Conservation (phyloP, 129 eudicot species). For the Daucus carota region DNA sequence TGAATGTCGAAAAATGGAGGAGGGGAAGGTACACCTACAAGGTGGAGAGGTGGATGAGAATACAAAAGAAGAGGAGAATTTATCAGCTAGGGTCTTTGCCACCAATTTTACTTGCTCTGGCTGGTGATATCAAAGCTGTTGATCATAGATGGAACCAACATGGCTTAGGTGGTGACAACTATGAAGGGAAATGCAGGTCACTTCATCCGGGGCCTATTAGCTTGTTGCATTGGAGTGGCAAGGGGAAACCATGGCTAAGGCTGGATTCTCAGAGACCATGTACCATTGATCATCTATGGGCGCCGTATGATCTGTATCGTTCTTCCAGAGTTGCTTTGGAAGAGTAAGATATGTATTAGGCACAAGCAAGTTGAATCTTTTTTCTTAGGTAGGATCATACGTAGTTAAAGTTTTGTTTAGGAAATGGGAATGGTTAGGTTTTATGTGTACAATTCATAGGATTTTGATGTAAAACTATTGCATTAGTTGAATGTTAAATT, state of each 20-base stretch:
- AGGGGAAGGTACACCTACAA: not conserved
- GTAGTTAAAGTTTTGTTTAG: not conserved
- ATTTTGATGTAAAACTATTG: not conserved
- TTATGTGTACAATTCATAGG: not conserved
- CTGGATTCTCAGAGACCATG: not conserved
- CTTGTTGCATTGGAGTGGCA: conserved; percentile 11
- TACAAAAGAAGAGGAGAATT: not conserved
- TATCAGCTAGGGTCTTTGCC: not conserved
- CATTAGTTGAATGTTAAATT: not conserved
- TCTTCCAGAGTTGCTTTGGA: conserved; percentile 17
- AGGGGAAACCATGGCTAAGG: not conserved
- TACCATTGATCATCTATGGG: conserved; percentile 6
- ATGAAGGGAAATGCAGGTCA: not conserved
- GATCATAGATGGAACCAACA: conserved; percentile 12
- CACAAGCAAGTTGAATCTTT: not conserved
- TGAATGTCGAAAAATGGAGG: conserved; percentile 1
- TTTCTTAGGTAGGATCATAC: not conserved
- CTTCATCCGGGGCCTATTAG: conserved; percentile 7
- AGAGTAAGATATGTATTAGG: conserved; percentile 5
- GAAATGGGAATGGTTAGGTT: not conserved
- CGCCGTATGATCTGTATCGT: conserved; percentile 6
- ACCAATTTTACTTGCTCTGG: not conserved
- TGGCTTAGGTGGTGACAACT: conserved; percentile 7
- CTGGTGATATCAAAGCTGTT: not conserved
- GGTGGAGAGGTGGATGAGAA: conserved; percentile 1